These are phyloP conservation scores for Boeremia exigua DNA, from an alignment of 2,329 filamentous ascomycete species.

Conservation along the genomic window DNA sequence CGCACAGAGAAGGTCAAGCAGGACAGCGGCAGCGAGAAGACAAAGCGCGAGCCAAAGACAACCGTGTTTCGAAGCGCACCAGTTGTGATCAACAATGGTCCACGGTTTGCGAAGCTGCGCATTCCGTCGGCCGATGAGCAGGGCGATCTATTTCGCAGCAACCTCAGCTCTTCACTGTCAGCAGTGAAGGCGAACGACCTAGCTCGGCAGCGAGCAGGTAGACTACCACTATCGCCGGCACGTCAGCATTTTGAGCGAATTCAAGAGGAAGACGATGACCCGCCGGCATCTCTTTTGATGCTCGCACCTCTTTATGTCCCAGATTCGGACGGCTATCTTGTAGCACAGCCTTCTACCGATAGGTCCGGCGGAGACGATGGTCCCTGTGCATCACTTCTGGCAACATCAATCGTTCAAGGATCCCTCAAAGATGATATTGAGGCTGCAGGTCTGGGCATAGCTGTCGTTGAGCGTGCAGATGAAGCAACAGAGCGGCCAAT, in stretches of 20 bases:
- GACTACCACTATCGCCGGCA: background rate
- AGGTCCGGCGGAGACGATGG: background rate
- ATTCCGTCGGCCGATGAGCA: conserved; percentile 4
- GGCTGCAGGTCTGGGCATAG: background rate
- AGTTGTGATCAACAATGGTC: background rate
- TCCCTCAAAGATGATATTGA: background rate
- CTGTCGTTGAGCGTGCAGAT: background rate
- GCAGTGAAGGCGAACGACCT: background rate
- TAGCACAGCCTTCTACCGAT: background rate
- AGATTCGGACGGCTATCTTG: background rate
- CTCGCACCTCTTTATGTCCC: background rate
- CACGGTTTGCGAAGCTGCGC: conserved; percentile 5
- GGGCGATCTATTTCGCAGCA: background rate
- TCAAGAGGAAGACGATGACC: background rate
- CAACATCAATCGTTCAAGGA: background rate
- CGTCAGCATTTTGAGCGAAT: background rate
- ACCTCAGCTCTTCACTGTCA: conserved; percentile 1
- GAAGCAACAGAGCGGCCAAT: background rate
- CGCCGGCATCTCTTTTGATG: background rate
- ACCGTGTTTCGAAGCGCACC: too few species aligned
- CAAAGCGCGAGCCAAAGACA: background rate
- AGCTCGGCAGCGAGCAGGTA: background rate
- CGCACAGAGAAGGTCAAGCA: background rate
- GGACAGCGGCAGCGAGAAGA: background rate
- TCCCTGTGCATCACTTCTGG: background rate